These are phyloP conservation scores for Chalaropsis ovoidea DNA, from an alignment of 2,329 filamentous ascomycete genomes.

Conservation along the genomic window DNA sequence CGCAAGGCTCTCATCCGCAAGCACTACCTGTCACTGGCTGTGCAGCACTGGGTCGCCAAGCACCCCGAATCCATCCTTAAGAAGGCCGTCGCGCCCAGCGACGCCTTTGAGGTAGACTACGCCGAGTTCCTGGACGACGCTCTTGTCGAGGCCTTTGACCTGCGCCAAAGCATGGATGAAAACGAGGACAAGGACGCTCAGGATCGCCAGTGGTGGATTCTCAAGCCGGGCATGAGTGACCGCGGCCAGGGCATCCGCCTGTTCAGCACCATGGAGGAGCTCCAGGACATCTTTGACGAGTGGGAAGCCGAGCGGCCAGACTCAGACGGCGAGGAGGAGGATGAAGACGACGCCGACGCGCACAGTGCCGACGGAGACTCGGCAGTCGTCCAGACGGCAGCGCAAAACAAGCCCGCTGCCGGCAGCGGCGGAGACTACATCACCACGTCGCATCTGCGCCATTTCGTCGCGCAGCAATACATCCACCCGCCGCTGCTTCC, in stretches of 20 bases:
- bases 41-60: slow-evolving; percentile 78
- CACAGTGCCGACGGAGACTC: neutral
- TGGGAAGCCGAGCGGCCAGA: slow-evolving; percentile 68
- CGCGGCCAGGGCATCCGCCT: slow-evolving; percentile 84
- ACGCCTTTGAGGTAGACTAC: slow-evolving; percentile 90
- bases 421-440: slow-evolving; percentile 46
- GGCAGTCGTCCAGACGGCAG: neutral
- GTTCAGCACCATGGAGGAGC: slow-evolving; percentile 72
- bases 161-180: slow-evolving; percentile 63
- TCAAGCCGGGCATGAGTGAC: slow-evolving; percentile 97
- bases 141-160: slow-evolving; percentile 77
- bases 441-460: slow-evolving; percentile 79
- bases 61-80: slow-evolving; percentile 60
- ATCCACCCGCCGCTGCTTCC: slow-evolving; percentile 79
- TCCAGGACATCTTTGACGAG: slow-evolving; percentile 79
- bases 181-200: slow-evolving; percentile 41
- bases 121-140: slow-evolving; percentile 94
- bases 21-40: slow-evolving; percentile 78
- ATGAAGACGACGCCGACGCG: slow-evolving; percentile 30
- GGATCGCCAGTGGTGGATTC: slow-evolving; percentile 82
- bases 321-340: slow-evolving; percentile 51
- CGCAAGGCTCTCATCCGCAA: slow-evolving; percentile 94
- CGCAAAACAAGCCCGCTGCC: slow-evolving; percentile 31
- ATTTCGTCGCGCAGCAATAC: slow-evolving; percentile 94
- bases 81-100: slow-evolving; percentile 62